phyloP scores from a whole-genome alignment of 106 monocot genomes.

The Phalaenopsis equestris region DNA sequence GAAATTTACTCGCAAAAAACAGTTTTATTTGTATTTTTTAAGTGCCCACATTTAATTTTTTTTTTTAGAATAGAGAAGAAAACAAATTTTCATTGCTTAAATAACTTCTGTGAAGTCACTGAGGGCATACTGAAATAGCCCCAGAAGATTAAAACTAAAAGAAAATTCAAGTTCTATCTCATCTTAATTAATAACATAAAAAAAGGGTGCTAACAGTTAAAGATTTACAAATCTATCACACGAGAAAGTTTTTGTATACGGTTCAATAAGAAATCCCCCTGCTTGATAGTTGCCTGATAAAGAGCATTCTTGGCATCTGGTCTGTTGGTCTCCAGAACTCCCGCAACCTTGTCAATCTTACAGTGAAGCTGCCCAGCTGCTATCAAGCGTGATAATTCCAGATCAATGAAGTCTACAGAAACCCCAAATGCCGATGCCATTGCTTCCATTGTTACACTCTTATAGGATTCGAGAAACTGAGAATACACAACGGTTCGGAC shows the following conservation, averaged over 20 bases:
- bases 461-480: slow-evolving; percentile 93
- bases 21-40: too few species aligned
- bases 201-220: too few species aligned
- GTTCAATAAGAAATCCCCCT: slow-evolving; percentile 90
- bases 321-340: slow-evolving; percentile 88
- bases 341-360: slow-evolving; percentile 95
- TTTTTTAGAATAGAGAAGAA: too few species aligned
- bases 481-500: slow-evolving; percentile 88
- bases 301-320: slow-evolving; percentile 95
- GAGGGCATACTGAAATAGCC: too few species aligned
- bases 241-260: slow-evolving; percentile 94
- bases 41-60: too few species aligned
- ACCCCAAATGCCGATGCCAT: slow-evolving; percentile 95
- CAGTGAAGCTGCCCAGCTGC: slow-evolving; percentile 94
- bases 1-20: too few species aligned
- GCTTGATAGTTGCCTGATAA: slow-evolving; percentile 96
- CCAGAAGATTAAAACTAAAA: too few species aligned
- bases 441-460: slow-evolving; percentile 98
- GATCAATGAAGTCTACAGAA: slow-evolving; percentile 86
- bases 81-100: too few species aligned
- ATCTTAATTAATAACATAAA: too few species aligned
- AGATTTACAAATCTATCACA: slow-evolving; percentile 74
- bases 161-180: too few species aligned
- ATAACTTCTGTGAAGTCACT: too few species aligned
- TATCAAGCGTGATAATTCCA: slow-evolving; percentile 94